Base-by-base conservation (phyloP, 75 land plant genomes). In the Chamaecyparis obtusa region DNA sequence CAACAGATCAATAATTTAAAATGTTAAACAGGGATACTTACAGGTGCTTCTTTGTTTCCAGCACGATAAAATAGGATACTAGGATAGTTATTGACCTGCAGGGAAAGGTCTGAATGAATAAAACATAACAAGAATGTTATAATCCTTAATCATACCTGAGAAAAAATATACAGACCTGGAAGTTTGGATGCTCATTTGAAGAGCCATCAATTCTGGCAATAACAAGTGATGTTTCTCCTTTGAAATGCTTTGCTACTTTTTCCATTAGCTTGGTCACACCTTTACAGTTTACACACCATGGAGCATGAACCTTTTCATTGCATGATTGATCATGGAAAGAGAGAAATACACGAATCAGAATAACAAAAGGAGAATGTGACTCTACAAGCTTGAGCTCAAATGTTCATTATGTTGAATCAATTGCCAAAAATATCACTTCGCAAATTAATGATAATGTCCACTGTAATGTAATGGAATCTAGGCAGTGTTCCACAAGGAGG, bases 181-280 rank as follows among this genome's bases (percentile, higher is more conserved):
- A 81, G 67, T 91, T 87, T 57, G 96, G 96, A 87, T 97, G 98
- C 84, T 97, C 99, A 90, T 97, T 97, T 39, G 87, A 86, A 83
- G 96, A 91, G 83, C 92, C 98, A 95, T 97, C 99, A 84, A 95
- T 93, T 85, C 92, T 96, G 60, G 93, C 97, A 85, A 98, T 88
- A 80, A 93, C 86, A 24, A 98, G 88, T 85, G 91, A 91, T 36
- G 93, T 86, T 44, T 89, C 84, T n/a, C 91, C 97, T 87, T 94
- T 92, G 88, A 98, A 94, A 71, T 95, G 92, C 87, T 93, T 94
- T 15, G 94, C 99, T 88, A 96, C 85, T 85, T 97, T 95, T 84
- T 93, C 95, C 55, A 93, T 69, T 56, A 90, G 88, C 89, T 95
- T 95, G 93, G 90, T 94, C 85, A 93, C 94, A 41, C 92, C 80